Evolutionary conservation across 441 rosid species (phyloP).

Genomic region (Pelargonium australe): DNA sequence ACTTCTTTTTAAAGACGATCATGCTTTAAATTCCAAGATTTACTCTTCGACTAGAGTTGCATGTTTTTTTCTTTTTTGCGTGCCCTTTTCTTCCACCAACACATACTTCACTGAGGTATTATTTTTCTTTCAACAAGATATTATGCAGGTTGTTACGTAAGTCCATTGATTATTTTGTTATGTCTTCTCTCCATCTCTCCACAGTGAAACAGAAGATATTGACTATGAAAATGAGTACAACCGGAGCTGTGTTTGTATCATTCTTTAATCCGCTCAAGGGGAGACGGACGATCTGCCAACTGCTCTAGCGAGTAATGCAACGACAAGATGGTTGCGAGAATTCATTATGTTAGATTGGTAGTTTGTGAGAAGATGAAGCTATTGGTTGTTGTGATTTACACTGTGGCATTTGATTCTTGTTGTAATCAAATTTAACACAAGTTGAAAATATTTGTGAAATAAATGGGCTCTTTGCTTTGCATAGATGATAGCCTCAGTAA

Average conservation of each 20-base stretch:
- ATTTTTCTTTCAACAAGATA: background rate
- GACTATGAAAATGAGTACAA: slow-evolving; percentile 19
- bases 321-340: background rate
- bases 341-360: slow-evolving; percentile 8
- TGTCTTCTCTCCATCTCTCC: background rate
- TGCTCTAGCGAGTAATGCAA: background rate
- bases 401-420: background rate
- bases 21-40: no score
- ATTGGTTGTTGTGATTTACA: background rate
- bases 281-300: background rate
- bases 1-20: no score
- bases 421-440: slow-evolving; percentile 10
- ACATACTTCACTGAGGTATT: background rate
- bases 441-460: slow-evolving; percentile 6
- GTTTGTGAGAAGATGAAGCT: slow-evolving; percentile 9
- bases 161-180: background rate
- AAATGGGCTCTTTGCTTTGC: background rate
- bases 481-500: no score
- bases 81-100: no score
- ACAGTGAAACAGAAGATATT: slow-evolving; percentile 29
- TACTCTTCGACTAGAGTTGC: no score
- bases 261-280: slow-evolving; percentile 22
- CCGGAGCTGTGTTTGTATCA: slow-evolving; percentile 31
- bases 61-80: no score
- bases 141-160: no score